These are phyloP conservation scores for Panicum miliaceum DNA, from an alignment of 176 grass and related monocot genomes.

Conservation along the genomic window DNA sequence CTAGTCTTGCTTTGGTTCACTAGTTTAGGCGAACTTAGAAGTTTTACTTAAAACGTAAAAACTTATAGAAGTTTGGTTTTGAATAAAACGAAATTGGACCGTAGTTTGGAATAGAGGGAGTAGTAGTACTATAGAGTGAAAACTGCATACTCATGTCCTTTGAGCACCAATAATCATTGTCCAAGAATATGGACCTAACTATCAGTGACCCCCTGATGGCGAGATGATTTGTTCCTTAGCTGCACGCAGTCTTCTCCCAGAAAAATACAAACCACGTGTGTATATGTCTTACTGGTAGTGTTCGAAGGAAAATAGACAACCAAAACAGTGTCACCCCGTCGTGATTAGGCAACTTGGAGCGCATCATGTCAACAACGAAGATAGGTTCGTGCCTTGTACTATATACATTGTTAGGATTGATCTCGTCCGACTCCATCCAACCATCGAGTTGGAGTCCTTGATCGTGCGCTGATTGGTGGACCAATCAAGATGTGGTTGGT, in stretches of 20 bases:
- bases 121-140: too few relatives aligned
- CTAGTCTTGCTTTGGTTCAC: not conserved
- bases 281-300: conserved; percentile 1
- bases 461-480: too few relatives aligned
- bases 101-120: too few relatives aligned
- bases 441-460: too few relatives aligned
- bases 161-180: not conserved
- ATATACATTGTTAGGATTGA: too few relatives aligned
- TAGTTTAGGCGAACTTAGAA: not conserved
- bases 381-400: not conserved
- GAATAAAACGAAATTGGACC: too few relatives aligned
- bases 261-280: not conserved
- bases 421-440: too few relatives aligned
- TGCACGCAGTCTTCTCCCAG: not conserved
- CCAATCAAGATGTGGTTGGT: too few relatives aligned
- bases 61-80: not conserved
- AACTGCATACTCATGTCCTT: not conserved
- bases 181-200: not conserved
- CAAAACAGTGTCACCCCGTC: not conserved
- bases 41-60: too few relatives aligned
- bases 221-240: not conserved
- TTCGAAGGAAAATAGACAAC: not conserved
- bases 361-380: not conserved
- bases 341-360: conserved; percentile 15
- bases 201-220: not conserved